These are phyloP conservation scores for Cyphellophora attinorum DNA, from an alignment of 2,329 filamentous ascomycete species.

Conservation along the genomic window DNA sequence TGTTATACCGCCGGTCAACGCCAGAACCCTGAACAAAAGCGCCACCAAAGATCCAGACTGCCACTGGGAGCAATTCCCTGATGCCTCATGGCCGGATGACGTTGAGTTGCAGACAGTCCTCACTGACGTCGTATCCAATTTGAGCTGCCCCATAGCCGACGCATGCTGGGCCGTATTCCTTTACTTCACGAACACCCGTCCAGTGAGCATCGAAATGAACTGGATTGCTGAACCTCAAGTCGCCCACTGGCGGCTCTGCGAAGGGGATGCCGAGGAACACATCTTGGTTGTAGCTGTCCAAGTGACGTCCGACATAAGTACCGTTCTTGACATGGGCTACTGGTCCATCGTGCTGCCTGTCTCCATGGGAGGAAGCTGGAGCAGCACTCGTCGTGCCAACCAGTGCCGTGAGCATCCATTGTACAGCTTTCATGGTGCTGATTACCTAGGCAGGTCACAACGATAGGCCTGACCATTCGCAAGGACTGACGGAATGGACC, in stretches of 20 bases:
- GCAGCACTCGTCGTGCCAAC: too few species aligned
- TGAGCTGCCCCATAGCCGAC: slow-evolving; percentile 18
- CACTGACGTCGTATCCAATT: slow-evolving; percentile 17
- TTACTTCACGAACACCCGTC: slow-evolving; percentile 15
- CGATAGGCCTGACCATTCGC: too few species aligned
- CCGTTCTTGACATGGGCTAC: slow-evolving; percentile 37
- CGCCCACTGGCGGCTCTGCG: slow-evolving; percentile 41
- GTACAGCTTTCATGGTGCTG: too few species aligned
- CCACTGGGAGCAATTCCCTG: slow-evolving; percentile 21
- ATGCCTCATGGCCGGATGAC: slow-evolving; percentile 28
- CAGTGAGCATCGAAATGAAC: slow-evolving; percentile 5
- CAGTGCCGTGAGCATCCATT: too few species aligned
- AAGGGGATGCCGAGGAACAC: slow-evolving; percentile 31
- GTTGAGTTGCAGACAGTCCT: slow-evolving; percentile 34
- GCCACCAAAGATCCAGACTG: slow-evolving; percentile 32
- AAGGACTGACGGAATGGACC: too few species aligned
- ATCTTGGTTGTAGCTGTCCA: slow-evolving; percentile 13
- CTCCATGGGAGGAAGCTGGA: too few species aligned
- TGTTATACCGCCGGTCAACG: slow-evolving; percentile 22
- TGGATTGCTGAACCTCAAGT: slow-evolving; percentile 3
- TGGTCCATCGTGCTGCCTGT: too few species aligned
- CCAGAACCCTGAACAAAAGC: slow-evolving; percentile 24
- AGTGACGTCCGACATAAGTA: slow-evolving; percentile 36
- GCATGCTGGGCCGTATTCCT: slow-evolving; percentile 18
- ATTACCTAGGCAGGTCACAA: too few species aligned